Percentiles rank a stretch among this genome's conserved stretches.
These are phyloP conservation scores for Apocynum venetum DNA, from an alignment of 257 asterid genomes.

Conservation along the genomic window DNA sequence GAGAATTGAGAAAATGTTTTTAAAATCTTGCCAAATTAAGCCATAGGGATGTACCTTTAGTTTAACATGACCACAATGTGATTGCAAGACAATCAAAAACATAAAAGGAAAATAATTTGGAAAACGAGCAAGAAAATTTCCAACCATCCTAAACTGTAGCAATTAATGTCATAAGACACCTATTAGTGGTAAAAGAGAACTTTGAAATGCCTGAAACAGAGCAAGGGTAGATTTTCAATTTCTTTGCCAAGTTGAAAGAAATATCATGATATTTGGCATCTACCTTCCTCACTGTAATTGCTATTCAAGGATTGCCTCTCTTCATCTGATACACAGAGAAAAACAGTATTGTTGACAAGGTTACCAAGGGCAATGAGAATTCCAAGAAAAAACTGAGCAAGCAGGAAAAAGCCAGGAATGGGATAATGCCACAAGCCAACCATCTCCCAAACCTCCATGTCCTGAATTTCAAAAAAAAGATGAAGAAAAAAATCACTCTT, in stretches of 20 bases:
- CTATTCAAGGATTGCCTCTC: constrained; percentile 54
- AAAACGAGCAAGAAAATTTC: not conserved
- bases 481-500: not conserved
- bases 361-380: constrained; percentile 96
- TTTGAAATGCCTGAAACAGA: constrained; percentile 4
- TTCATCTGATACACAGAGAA: constrained; percentile 68
- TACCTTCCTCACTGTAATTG: constrained; percentile 75
- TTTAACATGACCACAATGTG: not conserved
- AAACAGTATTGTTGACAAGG: constrained; percentile 88
- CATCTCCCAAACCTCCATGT: constrained; percentile 99
- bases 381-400: constrained; percentile 95
- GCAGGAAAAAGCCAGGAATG: constrained; percentile 93
- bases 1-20: too few relatives aligned
- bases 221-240: not conserved
- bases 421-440: constrained; percentile 98
- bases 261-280: constrained; percentile 7
- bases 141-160: not conserved
- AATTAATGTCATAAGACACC: not conserved
- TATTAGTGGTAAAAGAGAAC: not conserved
- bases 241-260: constrained; percentile 13
- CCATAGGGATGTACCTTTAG: not conserved
- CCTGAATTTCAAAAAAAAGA: constrained; percentile 43
- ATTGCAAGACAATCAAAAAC: not conserved
- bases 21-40: too few relatives aligned
- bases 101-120: not conserved